These are phyloP conservation scores for Sporothrix mexicana DNA, from an alignment of 2,329 filamentous ascomycete species.

Conservation along the genomic window DNA sequence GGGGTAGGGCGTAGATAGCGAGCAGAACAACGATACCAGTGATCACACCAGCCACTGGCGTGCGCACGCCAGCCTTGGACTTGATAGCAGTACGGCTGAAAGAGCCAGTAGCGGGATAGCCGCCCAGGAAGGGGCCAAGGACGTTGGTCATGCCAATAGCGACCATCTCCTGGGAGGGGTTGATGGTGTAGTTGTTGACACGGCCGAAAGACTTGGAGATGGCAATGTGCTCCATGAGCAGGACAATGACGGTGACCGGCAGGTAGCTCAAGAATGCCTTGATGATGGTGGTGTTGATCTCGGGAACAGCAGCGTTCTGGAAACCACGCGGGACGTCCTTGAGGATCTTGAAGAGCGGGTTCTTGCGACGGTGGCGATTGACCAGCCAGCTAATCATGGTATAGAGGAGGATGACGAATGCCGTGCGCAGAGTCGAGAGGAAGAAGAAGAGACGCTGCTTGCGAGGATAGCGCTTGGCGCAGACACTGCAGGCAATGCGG, in stretches of 20 bases:
- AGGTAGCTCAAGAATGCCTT: conserved; percentile 72
- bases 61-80: conserved; percentile 81
- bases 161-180: conserved; percentile 95
- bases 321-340: conserved; percentile 82
- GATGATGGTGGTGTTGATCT: conserved; percentile 69
- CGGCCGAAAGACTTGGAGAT: conserved; percentile 98
- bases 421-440: conserved; percentile 84
- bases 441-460: conserved; percentile 84
- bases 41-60: conserved; percentile 77
- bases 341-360: conserved; percentile 76
- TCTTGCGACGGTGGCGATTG: conserved; percentile 68
- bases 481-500: conserved; percentile 66
- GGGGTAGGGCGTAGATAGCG: conserved; percentile 77
- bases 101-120: conserved; percentile 84
- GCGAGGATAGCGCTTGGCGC: conserved; percentile 71
- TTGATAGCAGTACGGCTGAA: conserved; percentile 78
- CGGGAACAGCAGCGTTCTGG: conserved; percentile 76
- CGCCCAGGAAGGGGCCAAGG: conserved; percentile 88
- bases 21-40: conserved; percentile 77
- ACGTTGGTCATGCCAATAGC: conserved; percentile 93
- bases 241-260: conserved; percentile 85
- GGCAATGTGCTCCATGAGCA: conserved; percentile 96
- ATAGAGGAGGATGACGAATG: conserved; percentile 89
- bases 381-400: conserved; percentile 87
- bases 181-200: conserved; percentile 95